Conservation (phyloP, 495 filamentous ascomycete species). For the Peziza echinospora region DNA sequence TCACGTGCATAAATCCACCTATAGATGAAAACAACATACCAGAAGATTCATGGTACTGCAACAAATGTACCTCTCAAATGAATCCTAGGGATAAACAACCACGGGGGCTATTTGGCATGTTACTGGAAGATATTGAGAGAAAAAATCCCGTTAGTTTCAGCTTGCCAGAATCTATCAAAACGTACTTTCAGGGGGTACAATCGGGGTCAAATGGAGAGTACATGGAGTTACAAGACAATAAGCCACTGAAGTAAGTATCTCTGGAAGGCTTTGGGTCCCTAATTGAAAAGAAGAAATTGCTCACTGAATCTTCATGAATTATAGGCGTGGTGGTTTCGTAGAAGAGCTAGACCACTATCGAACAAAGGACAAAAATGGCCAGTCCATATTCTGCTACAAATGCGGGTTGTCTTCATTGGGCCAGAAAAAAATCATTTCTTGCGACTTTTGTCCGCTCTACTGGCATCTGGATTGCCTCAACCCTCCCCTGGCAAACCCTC, state of each 20-base stretch:
- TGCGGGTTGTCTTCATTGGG: conserved; percentile 40
- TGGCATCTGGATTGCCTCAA: conserved; percentile 89
- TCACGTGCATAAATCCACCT: conserved; percentile 62
- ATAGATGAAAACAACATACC: conserved; percentile 39
- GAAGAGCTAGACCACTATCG: conserved; percentile 46
- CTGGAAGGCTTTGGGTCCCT: no score
- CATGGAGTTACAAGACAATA: conserved; percentile 29
- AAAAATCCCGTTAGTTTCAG: conserved; percentile 51
- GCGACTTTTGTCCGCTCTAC: conserved; percentile 53
- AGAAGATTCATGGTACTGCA: conserved; percentile 67
- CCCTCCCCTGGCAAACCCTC: conserved; percentile 60
- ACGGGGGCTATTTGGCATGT: conserved; percentile 32
- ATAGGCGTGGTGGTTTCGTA: conserved; percentile 27
- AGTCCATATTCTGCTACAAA: conserved; percentile 43
- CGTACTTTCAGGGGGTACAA: conserved; percentile 50
- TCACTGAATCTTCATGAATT: conserved; percentile 10
- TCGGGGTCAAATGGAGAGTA: conserved; percentile 62
- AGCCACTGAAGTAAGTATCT: neutral
- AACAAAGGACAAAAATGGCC: conserved; percentile 43
- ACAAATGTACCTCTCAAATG: conserved; percentile 33
- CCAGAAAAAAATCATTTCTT: conserved; percentile 46
- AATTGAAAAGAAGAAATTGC: no score
- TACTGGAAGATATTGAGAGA: conserved; percentile 37
- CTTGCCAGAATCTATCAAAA: conserved; percentile 43
- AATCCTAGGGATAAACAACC: conserved; percentile 22